Evolutionary conservation across 2,329 filamentous ascomycete genomes (phyloP), one percentile per base, ranked within the genome.

Genomic region (Epichloe amarillans): DNA sequence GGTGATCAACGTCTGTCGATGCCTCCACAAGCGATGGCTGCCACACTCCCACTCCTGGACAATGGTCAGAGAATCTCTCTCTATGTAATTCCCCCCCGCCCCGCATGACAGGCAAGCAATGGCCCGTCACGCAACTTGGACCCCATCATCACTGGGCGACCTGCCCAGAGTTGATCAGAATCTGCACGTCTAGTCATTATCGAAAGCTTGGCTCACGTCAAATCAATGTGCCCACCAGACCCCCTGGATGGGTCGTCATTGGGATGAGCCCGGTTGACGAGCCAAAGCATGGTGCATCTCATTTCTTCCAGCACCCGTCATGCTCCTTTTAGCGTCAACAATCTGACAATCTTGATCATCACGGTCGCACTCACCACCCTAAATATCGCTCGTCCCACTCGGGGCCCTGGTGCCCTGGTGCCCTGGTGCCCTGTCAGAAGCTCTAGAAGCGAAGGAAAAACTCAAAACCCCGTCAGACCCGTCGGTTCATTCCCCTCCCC

Each of bases 321-420:
- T 43, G 17, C 45, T 45, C 39, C 15, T 48, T 45, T 53, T 42
- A 49, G 49, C 35, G 45, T 51, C 52, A 46, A 49, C 49, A 51
- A 51, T 53, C 49, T 53, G 51, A 35, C 42, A 43, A 51, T 53
- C 45, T 50, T 36, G 36, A 49, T 47, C 39, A 30, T 38, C 49
- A 41, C 46, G 33, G 46, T 41, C 46, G 40, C 48, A 48, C 42
- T 21, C 47, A 39, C 40, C 2, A 36, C 39, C 17, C 23, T 41
- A 33, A 26, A 39, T 19, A 39, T 37, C 40, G 14, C 44, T 39
- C 35, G 45, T 49, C 52, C 52, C 49, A 50, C 46, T 46, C 46
- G 17, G 49, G 40, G 39, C 17, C 38, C 41, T 46, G 15, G 50
- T 26, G 35, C n/a, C 26, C 37, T 30, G 19, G 19, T 19, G 19